Evolutionary conservation across 2,329 filamentous ascomycete genomes (phyloP).

Genomic region (Beauveria sp.): DNA sequence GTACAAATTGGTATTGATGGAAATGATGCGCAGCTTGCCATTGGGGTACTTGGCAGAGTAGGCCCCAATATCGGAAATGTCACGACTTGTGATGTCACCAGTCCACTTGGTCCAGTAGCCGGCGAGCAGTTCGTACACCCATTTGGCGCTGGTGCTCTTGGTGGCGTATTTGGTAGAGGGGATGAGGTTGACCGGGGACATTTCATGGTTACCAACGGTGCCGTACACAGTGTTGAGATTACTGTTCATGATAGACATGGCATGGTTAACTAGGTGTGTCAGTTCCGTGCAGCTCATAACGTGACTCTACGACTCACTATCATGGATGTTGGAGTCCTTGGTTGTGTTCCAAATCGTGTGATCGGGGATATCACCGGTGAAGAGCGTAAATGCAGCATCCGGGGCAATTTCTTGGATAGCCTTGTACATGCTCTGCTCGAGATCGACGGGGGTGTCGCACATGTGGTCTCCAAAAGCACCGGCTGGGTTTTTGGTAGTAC

Average conservation of each 20-base stretch:
- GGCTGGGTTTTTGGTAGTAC: slow-evolving; percentile 40
- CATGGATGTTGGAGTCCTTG: slow-evolving; percentile 22
- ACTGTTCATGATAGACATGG: slow-evolving; percentile 39
- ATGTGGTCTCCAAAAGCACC: slow-evolving; percentile 44
- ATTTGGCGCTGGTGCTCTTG: slow-evolving; percentile 29
- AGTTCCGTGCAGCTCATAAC: not conserved
- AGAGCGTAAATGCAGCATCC: slow-evolving; percentile 46
- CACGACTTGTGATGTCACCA: slow-evolving; percentile 23
- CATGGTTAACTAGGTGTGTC: slow-evolving; percentile 29
- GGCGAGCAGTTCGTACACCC: slow-evolving; percentile 45
- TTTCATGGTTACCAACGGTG: slow-evolving; percentile 51
- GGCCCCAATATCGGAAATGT: slow-evolving; percentile 34
- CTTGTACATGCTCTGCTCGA: slow-evolving; percentile 49
- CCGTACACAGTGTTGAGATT: slow-evolving; percentile 40
- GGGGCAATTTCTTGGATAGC: slow-evolving; percentile 39
- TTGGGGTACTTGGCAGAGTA: slow-evolving; percentile 40
- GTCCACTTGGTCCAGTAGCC: slow-evolving; percentile 41
- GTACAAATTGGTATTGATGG: slow-evolving; percentile 52
- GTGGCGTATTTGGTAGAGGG: slow-evolving; percentile 32
- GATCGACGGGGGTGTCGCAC: slow-evolving; percentile 42
- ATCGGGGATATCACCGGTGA: slow-evolving; percentile 52
- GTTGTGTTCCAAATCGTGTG: slow-evolving; percentile 43
- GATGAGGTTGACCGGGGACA: slow-evolving; percentile 44
- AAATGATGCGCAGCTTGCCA: slow-evolving; percentile 48
- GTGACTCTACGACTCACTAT: slow-evolving; percentile 18